Percentiles rank a stretch among this genome's conserved stretches.
Conservation (phyloP, 177 flowering plant genomes). For the Telopea speciosissima region DNA sequence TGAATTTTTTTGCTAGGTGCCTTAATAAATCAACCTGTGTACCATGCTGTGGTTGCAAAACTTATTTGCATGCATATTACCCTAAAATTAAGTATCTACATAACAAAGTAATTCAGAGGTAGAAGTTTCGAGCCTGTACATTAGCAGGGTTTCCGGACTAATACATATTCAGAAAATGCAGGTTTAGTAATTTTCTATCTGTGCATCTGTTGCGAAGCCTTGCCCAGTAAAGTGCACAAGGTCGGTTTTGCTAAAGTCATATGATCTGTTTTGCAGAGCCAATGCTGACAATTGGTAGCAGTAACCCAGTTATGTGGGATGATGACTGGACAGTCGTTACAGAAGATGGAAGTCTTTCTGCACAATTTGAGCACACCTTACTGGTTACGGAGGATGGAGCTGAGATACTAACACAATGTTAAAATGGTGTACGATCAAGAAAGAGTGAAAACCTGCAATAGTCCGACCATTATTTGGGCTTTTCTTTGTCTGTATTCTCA, state of each 20-base stretch:
- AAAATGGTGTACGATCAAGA: neutral
- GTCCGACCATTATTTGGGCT: no score
- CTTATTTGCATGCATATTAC: no score
- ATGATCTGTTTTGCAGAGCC: constrained; percentile 60
- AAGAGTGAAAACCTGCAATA: neutral
- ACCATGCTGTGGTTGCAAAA: no score
- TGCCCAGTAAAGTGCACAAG: neutral
- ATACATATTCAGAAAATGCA: neutral
- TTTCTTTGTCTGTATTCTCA: no score
- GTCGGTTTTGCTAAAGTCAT: neutral
- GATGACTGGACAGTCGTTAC: constrained; percentile 97
- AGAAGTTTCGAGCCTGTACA: no score
- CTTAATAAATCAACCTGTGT: no score
- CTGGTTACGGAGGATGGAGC: constrained; percentile 78
- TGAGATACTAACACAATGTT: constrained; percentile 78
- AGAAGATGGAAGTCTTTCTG: constrained; percentile 90
- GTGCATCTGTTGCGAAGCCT: neutral
- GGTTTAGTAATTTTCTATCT: neutral
- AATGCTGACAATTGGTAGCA: constrained; percentile 88
- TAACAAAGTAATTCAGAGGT: no score
- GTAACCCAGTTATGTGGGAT: constrained; percentile 71
- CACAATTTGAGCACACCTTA: constrained; percentile 95
- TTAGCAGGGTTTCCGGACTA: no score
- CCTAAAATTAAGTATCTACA: no score
- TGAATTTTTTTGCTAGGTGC: no score